Base-by-base conservation (phyloP, 208 protist genomes). In the Kentomonas sorsogonicus region DNA sequence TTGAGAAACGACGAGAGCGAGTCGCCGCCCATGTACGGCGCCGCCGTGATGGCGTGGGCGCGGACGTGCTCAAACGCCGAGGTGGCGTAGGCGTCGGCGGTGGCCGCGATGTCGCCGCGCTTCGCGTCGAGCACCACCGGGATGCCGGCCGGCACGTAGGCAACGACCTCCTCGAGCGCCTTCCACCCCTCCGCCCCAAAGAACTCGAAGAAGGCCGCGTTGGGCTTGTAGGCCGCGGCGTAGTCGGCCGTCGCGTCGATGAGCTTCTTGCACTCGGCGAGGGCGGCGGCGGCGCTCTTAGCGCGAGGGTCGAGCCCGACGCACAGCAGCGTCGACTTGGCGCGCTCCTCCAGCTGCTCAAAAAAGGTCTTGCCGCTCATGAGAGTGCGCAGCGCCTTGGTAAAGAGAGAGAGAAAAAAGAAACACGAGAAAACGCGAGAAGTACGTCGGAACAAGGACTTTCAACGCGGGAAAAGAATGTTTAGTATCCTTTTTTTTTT, bases 1-100 rank as follows among this genome's bases (percentile, higher is more conserved):
- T 84, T 69, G 51, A 94, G 65, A 62, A 94, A 94, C 26, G 87
- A 75, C 29, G 72, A 51, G 3, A 94, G 78, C 31, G 79, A 89
- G 69, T 94, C 87, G 1, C 73, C 71, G 53, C 87, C 87, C 87
- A 94, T 94, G 72, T 94, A 94, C 26, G 87, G 83, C 3, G 87
- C 86, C 16, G 72, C 83, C 7, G 87, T 94, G 64, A 94, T 87
- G 50, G 87, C 87, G 69, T 94, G 80, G 2, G 81, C 83, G 18
- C 71, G 48, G 25, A 94, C 73, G 66, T 88, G 80, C 52, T 75
- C 63, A 57, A 91, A 94, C 56, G 87, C 83, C 10, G 87, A 91
- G 36, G 60, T 70, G 18, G 87, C 87, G 63, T 94, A 94, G 31
- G 87, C 83, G 23, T 89, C 83, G 23, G 87, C 87, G 43, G 87